Evolutionary conservation across 805 yeast genomes (phyloP), one percentile per base, ranked within the genome.

Genomic region (Metschnikowia similis): DNA sequence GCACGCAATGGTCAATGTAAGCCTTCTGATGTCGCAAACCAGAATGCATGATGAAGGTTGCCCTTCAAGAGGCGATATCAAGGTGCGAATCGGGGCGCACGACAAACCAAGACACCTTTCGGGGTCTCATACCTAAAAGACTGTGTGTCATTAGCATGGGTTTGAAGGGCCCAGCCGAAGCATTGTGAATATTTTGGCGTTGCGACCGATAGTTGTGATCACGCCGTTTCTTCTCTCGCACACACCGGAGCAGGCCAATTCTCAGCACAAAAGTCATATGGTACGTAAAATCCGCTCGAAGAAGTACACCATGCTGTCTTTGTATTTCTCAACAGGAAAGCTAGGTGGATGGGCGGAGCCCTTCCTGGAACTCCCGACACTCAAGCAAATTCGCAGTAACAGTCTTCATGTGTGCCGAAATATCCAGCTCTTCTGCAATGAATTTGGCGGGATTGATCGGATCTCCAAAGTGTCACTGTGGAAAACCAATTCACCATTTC

Each of bases 261-360:
- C 59, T 41, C 39, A 56, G 49, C 9, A 54, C 48, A 6, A 57
- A 42, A 3, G 55, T 51, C 5, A 56, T 50, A 41, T 51, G 54
- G 35, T 47, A 9, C 49, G 49, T 11, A 57, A 21, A n/a, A 54
- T 47, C 26, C 57, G 48, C 36, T 48, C 56, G 26, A 56, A 30
- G 35, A 56, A 49, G 43, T 47, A 52, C 14, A 52, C 53, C 32
- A 47, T 48, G 1, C 60, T 45, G 28, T 54, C 55, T n/a, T 53
- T 35, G 34, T 56, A 57, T 13, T 40, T 14, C 4, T 40, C 54
- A 10, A 52, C 52, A 4, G 52, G 43, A 4, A 56, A 39, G 4
- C 34, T 43, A 8, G 59, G 59, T 14, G 54, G 35, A 29, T 54
- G 54, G 4, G 27, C 35, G 4, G 11, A 34, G 6, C 21, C 32